Base-by-base conservation (phyloP, 352 stramenopile genomes). In the Thalassiosira ordinaria region DNA sequence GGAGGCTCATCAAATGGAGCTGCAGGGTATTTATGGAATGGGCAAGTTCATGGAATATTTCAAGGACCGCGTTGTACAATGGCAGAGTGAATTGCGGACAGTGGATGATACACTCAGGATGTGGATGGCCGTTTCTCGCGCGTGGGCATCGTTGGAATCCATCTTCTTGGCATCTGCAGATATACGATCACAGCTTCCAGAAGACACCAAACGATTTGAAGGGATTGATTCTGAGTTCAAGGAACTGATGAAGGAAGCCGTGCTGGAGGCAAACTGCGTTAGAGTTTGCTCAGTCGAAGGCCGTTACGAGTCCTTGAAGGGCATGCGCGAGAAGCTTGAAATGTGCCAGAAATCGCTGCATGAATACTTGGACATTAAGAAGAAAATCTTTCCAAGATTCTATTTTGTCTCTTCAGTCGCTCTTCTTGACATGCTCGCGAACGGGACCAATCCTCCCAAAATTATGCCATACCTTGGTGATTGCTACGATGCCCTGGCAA, bases 381-480 rank as follows among this genome's bases (percentile, higher is more conserved):
- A 98, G 41, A 95, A 93, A 56, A 95, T 95, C 46, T 98, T 99
- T 70, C 95, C 88, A 69, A 96, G 98, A n/a, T 99, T 99, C 82
- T 99, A 99, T 85, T 99, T 99, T 74, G 94, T 99, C 9, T 98
- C 97, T 52, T 98, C 99, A 80, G 98, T 99, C 91, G 98, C 99
- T 89, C 93, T 99, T 60, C 93, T 99, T 20, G 98, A 99, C 88
- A 99, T 99, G 85, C 98, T 99, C 60, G 98, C 98, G 27, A 99
- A 99, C 85, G 97, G 97, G 70, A 97, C 98, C 68, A 97, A 99
- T 74, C 98, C 98, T 7, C 93, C 96, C 60, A 98, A 99, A 77
- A 98, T 99, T 18, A 93, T 99, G 72, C 92, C 95, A 16, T 93
- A 96, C 86, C 70, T 97, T 20, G 98, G 96, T 6, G 99, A 99